A percentile compares a stretch with the other conserved stretches of the same genome.
Evolutionary conservation across 169 alveolate genomes (phyloP).

Genomic region (Cardiosporidium cionae): DNA sequence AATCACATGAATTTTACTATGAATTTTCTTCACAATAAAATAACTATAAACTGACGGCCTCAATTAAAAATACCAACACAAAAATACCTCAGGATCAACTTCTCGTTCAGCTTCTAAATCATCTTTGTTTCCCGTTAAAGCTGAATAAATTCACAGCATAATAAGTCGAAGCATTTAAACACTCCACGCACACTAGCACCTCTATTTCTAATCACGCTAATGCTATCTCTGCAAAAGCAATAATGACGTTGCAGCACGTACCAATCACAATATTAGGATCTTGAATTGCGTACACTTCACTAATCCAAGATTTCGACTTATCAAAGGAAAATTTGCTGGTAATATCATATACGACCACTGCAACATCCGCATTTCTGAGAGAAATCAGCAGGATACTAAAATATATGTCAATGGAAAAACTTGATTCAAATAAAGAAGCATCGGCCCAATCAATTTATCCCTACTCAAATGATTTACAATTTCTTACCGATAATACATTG

Average conservation of each 20-base stretch:
- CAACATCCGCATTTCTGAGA: conserved; percentile 75
- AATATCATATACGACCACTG: conserved; percentile 72
- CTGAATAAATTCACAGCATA: conserved; percentile 16
- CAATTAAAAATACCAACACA: neutral
- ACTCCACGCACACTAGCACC: neutral
- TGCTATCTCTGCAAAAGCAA: neutral
- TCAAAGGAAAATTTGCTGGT: conserved; percentile 63
- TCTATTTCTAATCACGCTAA: neutral
- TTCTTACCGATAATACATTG: conserved; percentile 61
- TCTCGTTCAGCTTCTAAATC: conserved; percentile 60
- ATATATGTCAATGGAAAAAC: neutral
- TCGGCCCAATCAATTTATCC: neutral
- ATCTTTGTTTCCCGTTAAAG: conserved; percentile 69
- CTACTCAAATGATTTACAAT: neutral
- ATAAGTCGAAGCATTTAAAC: neutral
- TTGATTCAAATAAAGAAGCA: neutral
- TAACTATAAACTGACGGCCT: neutral
- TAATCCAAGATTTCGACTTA: conserved; percentile 69
- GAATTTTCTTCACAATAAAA: neutral
- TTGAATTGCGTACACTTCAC: conserved; percentile 46
- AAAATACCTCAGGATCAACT: conserved; percentile 42
- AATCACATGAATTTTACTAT: neutral
- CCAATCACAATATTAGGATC: conserved; percentile 37
- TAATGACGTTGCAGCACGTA: neutral
- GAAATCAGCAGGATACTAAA: neutral